phyloP scores from a whole-genome alignment of 345 rosid species.

The Hibiscus trionum region DNA sequence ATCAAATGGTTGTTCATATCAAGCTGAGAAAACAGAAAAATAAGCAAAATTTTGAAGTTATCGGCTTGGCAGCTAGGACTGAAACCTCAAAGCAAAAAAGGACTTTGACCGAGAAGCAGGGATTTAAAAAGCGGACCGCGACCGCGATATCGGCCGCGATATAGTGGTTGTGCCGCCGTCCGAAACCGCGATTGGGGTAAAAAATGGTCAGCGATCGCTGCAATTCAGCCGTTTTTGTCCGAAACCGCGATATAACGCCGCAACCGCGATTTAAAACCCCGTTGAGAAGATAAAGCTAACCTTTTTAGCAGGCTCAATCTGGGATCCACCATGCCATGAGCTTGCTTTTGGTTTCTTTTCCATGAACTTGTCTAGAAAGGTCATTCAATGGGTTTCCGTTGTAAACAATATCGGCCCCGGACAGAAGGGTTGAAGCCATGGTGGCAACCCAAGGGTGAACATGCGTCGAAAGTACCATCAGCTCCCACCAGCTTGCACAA shows the following conservation, averaged over 20 bases:
- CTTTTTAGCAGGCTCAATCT: conserved; percentile 94
- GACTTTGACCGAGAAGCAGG: neutral
- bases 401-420: conserved; percentile 78
- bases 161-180: too few species aligned
- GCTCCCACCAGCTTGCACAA: conserved; percentile 87
- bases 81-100: neutral
- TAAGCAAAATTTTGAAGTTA: neutral
- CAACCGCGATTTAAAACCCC: too few species aligned
- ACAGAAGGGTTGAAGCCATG: conserved; percentile 90
- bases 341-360: conserved; percentile 86
- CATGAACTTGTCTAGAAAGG: conserved; percentile 91
- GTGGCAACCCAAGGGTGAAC: conserved; percentile 94
- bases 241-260: too few species aligned
- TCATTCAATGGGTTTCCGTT: conserved; percentile 83
- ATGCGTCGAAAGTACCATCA: conserved; percentile 75
- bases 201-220: too few species aligned
- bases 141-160: too few species aligned
- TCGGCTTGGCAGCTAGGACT: neutral
- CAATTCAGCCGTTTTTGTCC: too few species aligned
- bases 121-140: too few species aligned
- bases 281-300: conserved; percentile 31
- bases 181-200: too few species aligned
- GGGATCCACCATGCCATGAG: conserved; percentile 94
- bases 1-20: conserved; percentile 71
- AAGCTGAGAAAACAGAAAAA: conserved; percentile 37